Conservation (phyloP, 495 filamentous ascomycete genomes). For the Neurospora intermedia region DNA sequence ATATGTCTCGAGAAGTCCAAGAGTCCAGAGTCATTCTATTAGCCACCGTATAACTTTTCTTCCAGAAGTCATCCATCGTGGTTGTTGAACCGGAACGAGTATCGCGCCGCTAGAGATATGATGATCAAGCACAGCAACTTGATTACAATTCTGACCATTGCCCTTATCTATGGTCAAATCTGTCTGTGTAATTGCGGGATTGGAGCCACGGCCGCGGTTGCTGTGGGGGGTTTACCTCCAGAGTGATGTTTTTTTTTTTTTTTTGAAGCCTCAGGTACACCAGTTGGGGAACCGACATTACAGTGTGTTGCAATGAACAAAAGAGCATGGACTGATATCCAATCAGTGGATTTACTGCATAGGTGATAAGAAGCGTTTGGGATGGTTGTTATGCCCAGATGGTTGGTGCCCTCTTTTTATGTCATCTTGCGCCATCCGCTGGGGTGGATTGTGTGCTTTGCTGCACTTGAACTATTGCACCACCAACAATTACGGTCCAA, state of each 20-base stretch:
- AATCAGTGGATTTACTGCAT: background rate
- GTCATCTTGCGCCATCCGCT: background rate
- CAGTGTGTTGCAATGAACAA: background rate
- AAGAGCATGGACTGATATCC: background rate
- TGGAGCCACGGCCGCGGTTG: background rate
- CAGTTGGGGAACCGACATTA: background rate
- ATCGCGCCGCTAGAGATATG: background rate
- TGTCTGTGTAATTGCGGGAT: background rate
- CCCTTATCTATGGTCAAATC: background rate
- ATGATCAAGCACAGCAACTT: slow-evolving; percentile 3
- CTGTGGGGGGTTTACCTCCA: background rate
- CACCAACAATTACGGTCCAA: background rate
- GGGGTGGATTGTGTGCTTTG: background rate
- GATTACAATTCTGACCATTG: background rate
- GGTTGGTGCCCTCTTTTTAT: background rate
- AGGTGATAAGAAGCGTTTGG: background rate
- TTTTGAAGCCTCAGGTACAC: background rate
- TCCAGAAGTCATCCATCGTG: background rate
- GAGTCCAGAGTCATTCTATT: background rate
- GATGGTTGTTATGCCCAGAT: background rate
- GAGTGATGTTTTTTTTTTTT: background rate
- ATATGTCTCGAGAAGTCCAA: background rate
- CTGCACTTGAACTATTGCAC: background rate
- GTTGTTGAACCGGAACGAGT: background rate
- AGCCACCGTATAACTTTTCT: background rate